Evolutionary conservation across 148 eudicot species (phyloP), one percentile per base, ranked within the genome.

Genomic region (Polygonum maritimum): DNA sequence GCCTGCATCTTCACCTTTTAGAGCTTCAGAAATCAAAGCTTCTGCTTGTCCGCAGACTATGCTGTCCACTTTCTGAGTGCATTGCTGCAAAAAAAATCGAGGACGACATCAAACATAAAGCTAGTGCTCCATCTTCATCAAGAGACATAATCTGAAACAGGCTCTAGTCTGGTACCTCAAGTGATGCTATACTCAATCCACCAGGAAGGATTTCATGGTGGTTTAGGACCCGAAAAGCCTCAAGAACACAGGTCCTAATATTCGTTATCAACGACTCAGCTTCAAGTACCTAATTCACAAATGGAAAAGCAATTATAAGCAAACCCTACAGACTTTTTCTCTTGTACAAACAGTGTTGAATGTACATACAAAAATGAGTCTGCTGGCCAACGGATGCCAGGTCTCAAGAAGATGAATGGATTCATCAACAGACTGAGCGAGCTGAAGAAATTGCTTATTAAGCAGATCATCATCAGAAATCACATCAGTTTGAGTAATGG

Each of bases 301-400:
- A 31, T 35, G 40, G 63, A 21, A 7, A 33, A 16, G 2, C 5
- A 16, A 31, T 12, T 13, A 63, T 63, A 63, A 31, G 18, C 40
- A 63, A 15, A 33, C 40, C 70, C 7, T 13, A 63, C 40, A 71
- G 21, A 12, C 65, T 3, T 35, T 58, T 21, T 12, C 65, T 3
- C 65, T 58, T 21, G 35, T 22, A 58, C 35, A 58, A 58, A 58
- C 65, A 58, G 22, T 58, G 35, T 58, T 26, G 26, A 16, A 52
- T 21, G 21, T 5, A 58, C 91, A 15, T 85, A 89, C 92, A 79
- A 89, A 84, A 52, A 82, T 82, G 65, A 87, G 83, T 87, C 87
- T 87, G 82, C 92, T 89, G 80, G 81, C 79, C 77, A 89, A 70
- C 3, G 85, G 85, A 76, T 82, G 87, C 84, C 89, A 85, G 77